These are phyloP conservation scores for Plasmodium gonderi DNA, from an alignment of 169 alveolate species.

Conservation along the genomic window DNA sequence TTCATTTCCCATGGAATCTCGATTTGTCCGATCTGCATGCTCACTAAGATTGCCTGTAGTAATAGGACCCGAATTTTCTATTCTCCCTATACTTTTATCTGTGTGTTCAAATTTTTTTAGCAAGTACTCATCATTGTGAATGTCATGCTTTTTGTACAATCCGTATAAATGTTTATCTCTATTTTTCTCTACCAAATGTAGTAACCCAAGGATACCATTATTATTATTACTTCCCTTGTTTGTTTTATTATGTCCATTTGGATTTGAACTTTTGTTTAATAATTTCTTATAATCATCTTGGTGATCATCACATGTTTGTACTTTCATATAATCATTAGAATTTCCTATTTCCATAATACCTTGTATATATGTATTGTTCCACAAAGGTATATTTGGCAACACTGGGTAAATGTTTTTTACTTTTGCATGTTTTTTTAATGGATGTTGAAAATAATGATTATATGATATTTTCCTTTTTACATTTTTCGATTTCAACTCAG, in stretches of 20 bases:
- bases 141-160: conserved; percentile 20
- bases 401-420: conserved; percentile 49
- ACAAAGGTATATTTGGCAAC: conserved; percentile 27
- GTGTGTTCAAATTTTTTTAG: not conserved
- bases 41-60: too few species aligned
- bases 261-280: not conserved
- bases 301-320: not conserved
- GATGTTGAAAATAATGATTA: conserved; percentile 38
- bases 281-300: not conserved
- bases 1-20: too few species aligned
- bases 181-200: conserved; percentile 48
- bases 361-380: conserved; percentile 54
- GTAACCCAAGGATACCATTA: not conserved
- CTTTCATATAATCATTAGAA: conserved; percentile 1
- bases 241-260: not conserved
- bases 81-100: not conserved
- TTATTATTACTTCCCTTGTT: not conserved
- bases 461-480: not conserved
- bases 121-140: not conserved
- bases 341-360: conserved; percentile 67
- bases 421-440: conserved; percentile 18
- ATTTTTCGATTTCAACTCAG: not conserved
- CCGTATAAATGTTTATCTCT: conserved; percentile 62
- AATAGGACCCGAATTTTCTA: too few species aligned
- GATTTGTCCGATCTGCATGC: too few species aligned